Conservation (phyloP, 306 rosid species). For the Dryas drummondii region DNA sequence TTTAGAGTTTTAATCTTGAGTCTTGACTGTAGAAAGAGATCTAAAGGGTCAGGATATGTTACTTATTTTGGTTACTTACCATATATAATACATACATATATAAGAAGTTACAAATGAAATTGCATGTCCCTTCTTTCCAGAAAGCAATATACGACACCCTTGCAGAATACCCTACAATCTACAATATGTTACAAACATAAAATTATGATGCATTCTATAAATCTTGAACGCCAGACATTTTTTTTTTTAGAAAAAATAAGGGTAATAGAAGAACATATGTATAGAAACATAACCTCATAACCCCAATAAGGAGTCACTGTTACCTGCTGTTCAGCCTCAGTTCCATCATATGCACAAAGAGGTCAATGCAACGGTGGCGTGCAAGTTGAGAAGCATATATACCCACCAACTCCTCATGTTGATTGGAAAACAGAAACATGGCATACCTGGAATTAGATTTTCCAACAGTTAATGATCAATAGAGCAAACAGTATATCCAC, state of each 20-base stretch:
- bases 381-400: constrained; percentile 98
- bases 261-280: neutral
- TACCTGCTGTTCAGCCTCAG: constrained; percentile 91
- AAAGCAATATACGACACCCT: constrained; percentile 7
- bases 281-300: constrained; percentile 4
- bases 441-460: constrained; percentile 68
- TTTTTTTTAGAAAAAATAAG: neutral
- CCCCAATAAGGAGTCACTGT: constrained; percentile 15
- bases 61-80: too few relatives aligned
- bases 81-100: neutral
- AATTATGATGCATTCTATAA: neutral
- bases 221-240: neutral
- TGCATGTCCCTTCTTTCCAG: constrained; percentile 3
- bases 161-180: constrained; percentile 5
- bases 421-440: constrained; percentile 89
- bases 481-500: constrained; percentile 25
- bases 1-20: too few relatives aligned
- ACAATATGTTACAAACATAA: neutral
- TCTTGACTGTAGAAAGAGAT: too few relatives aligned
- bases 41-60: too few relatives aligned
- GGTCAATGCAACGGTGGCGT: constrained; percentile 83
- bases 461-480: constrained; percentile 10
- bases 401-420: constrained; percentile 95
- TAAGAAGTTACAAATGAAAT: neutral
- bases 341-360: constrained; percentile 98